Evolutionary conservation across 108 stramenopile genomes (phyloP).

Genomic region (Cafeteria roenbergensis): DNA sequence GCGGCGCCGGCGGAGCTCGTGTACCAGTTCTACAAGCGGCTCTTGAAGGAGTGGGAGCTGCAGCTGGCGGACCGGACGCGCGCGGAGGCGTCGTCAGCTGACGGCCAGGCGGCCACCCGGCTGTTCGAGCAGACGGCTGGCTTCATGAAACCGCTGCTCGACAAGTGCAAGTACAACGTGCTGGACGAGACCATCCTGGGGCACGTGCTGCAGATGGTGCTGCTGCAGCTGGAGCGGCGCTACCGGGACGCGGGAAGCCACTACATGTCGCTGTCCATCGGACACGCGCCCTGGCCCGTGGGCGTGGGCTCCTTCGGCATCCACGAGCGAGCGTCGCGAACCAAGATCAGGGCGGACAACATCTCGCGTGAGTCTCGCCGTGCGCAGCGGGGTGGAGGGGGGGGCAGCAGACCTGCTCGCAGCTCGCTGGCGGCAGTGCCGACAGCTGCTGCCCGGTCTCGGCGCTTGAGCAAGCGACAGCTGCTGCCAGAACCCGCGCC

Average conservation of each 20-base stretch:
- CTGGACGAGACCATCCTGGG: constrained; percentile 65
- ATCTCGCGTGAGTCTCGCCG: constrained; percentile 53
- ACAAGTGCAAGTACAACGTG: constrained; percentile 91
- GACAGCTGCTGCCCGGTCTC: too few relatives aligned
- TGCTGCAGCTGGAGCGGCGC: too few relatives aligned
- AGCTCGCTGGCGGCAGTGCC: too few relatives aligned
- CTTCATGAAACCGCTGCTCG: constrained; percentile 23
- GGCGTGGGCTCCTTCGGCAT: constrained; percentile 97
- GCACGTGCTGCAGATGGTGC: too few relatives aligned
- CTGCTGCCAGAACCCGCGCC: too few relatives aligned
- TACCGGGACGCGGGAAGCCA: constrained; percentile 61
- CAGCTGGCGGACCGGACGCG: constrained; percentile 59
- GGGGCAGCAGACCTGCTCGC: too few relatives aligned
- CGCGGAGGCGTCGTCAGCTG: constrained; percentile 39
- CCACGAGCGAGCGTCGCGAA: constrained; percentile 80
- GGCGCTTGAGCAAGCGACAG: too few relatives aligned
- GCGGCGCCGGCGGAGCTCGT: too few relatives aligned
- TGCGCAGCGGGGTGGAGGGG: too few relatives aligned
- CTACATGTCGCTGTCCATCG: constrained; percentile 83
- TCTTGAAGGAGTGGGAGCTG: constrained; percentile 70
- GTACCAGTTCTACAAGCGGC: constrained; percentile 69
- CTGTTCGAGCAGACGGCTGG: constrained; percentile 21
- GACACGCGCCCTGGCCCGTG: constrained; percentile 93
- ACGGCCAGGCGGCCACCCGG: constrained; percentile 70
- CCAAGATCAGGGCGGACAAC: constrained; percentile 75